Base-by-base conservation (phyloP, 805 yeast genomes). In the Yarrowia divulgata region DNA sequence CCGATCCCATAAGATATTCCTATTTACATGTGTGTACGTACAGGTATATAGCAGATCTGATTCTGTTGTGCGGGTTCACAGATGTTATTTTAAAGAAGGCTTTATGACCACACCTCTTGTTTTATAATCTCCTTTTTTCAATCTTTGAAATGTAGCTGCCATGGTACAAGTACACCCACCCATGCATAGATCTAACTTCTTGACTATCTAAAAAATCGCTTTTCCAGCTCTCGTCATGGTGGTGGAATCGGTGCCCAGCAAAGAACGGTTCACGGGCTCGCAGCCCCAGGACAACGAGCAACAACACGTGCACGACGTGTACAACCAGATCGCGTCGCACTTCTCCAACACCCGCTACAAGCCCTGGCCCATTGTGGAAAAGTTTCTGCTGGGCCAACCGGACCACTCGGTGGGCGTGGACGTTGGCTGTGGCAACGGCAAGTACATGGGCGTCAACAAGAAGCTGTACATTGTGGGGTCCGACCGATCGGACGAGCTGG, bases 381-480 rank as follows among this genome's bases (percentile, higher is more conserved):
- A 83, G 70, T 95, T 90, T 75, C 79, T 95, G 55, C 75, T 73
- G 12, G 73, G 78, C 0, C 85, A 85, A 73, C 70, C 76, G 0
- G 79, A 80, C 7, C 89, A 91, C 52, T 79, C 88, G 0, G 71
- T 94, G 0, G 99, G 99, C 0, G 82, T 93, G 37, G 99, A 95
- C 79, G 91, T 94, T 23, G 99, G 99, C 0, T 94, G 98, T 78
- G 99, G 99, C 3, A 95, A 95, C 77, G 99, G 99, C 1, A 95
- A 95, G 76, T 95, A 95, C 76, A 77, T 94, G 49, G 85, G 84
- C 1, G 84, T 93, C 13, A 93, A 94, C 77, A 81, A 84, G 9
- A 83, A 89, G 55, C 77, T 94, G 3, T 88, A 77, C 74, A 83
- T 93, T 37, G 77, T 94, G 18, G 98, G 97, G 0, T 81, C 86